Base-by-base conservation (phyloP, 352 stramenopile genomes). In the Nothophytophthora sp. region DNA sequence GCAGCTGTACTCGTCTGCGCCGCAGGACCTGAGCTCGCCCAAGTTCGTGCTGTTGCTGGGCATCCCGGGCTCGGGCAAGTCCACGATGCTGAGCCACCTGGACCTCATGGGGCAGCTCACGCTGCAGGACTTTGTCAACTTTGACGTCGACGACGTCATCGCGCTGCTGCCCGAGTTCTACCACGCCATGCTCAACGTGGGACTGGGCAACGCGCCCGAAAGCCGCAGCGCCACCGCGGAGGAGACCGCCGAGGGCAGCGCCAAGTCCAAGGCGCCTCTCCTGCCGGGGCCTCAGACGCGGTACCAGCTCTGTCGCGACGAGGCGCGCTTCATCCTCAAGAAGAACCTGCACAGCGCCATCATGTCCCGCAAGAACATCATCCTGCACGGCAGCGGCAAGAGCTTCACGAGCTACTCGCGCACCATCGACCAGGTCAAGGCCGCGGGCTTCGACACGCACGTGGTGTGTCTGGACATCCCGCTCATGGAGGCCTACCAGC, bases 151-250 rank as follows among this genome's bases (percentile, higher is more conserved):
- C 54, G 81, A 92, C 54, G 60, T 88, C 27, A 90, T 90, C 48
- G 80, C 81, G 16, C 64, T 92, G 42, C 55, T 92, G 22, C 81
- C 79, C 8, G 79, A 90, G 63, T 92, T 86, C 32, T 90, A 92
- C 49, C 78, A 90, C 52, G 70, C 82, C 5, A 88, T 91, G 82
- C 77, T 92, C 28, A 91, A 90, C 39, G 75, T 92, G 40, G 82
- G 82, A 6, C 45, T 90, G 6, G 80, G 82, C 25, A 92, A 91
- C 33, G 69, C 80, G 13, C 69, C 63, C 2, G 56, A 68, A 38
- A 72, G 63, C 15, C 52, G 58, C 28, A 68, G 52, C 28, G 48
- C 49, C 8, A 65, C 63, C 4, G 47, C 50, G 25, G 8, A 33
- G 5, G 53, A 73, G 47, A 35, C 49, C 23, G 39, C 49, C 10